Evolutionary conservation across 768 basidiomycete species (phyloP).

Genomic region (Auricularia cornea): DNA sequence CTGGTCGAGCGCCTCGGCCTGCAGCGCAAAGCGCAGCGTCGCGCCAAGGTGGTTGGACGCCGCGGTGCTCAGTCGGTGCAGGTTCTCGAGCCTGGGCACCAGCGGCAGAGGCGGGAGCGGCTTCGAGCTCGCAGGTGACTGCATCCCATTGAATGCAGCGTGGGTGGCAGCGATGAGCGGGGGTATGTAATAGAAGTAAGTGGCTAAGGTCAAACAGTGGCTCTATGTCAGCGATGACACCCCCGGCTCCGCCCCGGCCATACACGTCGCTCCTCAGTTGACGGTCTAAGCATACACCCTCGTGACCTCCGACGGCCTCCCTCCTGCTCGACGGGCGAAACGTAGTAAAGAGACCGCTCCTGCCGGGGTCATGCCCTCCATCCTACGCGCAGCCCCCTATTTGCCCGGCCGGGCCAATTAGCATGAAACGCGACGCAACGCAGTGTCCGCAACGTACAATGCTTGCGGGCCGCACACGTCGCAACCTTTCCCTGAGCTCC

Average conservation of each 20-base stretch:
- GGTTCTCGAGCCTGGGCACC: background rate
- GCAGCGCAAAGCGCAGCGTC: constrained; percentile 18
- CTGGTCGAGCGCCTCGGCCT: constrained; percentile 13
- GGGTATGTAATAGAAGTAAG: background rate
- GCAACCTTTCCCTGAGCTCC: constrained; percentile 64
- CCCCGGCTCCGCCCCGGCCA: too few relatives aligned
- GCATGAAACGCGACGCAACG: background rate
- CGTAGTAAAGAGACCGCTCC: constrained; percentile 60
- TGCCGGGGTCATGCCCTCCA: constrained; percentile 89
- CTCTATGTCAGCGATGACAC: background rate
- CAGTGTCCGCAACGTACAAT: constrained; percentile 37
- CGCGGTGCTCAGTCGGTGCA: constrained; percentile 14
- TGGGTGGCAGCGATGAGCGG: background rate
- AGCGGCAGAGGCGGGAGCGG: constrained; percentile 1
- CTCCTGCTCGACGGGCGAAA: constrained; percentile 33
- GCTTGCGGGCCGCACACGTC: constrained; percentile 52
- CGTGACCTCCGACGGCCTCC: background rate
- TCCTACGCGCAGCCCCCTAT: constrained; percentile 85
- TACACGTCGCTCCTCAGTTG: too few relatives aligned
- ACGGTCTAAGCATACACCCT: background rate
- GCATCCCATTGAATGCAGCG: background rate
- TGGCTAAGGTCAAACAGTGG: too few relatives aligned
- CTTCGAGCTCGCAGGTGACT: background rate
- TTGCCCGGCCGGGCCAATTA: too few relatives aligned
- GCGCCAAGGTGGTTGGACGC: constrained; percentile 18